Base-by-base conservation (phyloP, 352 stramenopile genomes). In the Globisporangium middletonii region DNA sequence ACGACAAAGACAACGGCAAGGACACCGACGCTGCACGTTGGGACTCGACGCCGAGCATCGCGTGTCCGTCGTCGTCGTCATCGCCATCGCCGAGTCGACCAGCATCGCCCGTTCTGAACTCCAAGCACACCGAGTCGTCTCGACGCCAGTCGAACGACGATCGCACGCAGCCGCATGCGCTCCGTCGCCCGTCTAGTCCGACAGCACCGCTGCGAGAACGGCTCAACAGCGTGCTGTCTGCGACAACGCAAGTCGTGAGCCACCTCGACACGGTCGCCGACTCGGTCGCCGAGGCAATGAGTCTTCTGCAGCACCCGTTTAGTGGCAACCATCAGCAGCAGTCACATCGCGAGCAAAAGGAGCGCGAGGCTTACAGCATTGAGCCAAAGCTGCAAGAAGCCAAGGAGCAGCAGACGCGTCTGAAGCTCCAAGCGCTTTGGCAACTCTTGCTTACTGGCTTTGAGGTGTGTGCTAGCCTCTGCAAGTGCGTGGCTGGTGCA, bases 361-460 rank as follows among this genome's bases (percentile, higher is more conserved):
- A 63, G 19, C 45, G 63, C 2, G 70, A 78, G 18, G 54, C 57
- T 2, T 79, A 71, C 53, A 55, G 37, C 15, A 62, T 71, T 26
- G 60, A 79, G 33, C 59, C 47, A 8, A 55, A 55, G 35, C 49
- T 57, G 0, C 53, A 72, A 30, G 62, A 71, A 13, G 64, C 62
- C 15, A 67, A 68, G 45, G 72, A 82, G 12, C 51, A 53, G 11
- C 63, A 69, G n/a, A 59, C 51, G 0, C 66, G 68, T 1, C 65
- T 79, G 23, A 77, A 77, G 44, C 64, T 83, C 0, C 62, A 76
- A n/a, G 75, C 72, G 3, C 76, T 85, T 46, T 83, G 75, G 75
- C 75, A 85, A 52, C 50, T 85, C 27, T 54, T 85, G 4, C 28
- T 81, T 19, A 85, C 75, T 0, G 75, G 75, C 3, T 85, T 85